Conservation (phyloP, 768 basidiomycete species). For the Agrocybe pediades region DNA sequence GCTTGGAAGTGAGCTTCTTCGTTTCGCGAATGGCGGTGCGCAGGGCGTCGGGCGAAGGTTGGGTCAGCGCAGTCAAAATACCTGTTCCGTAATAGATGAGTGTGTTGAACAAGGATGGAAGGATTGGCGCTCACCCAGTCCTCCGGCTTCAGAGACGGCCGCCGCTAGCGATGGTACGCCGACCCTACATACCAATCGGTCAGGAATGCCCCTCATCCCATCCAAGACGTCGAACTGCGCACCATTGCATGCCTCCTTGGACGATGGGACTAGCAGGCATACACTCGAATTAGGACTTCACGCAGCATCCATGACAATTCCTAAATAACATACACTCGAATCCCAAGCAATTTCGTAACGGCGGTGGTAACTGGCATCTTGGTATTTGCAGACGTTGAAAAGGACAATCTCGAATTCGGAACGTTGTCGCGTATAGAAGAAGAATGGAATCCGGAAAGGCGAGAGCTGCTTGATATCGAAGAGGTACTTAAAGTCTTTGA, state of each 20-base stretch:
- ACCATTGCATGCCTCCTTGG: constrained; percentile 94
- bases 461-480: neutral
- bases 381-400: neutral
- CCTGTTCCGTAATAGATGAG: constrained; percentile 38
- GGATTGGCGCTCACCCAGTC: constrained; percentile 57
- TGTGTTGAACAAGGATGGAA: neutral
- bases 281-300: neutral
- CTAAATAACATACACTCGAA: constrained; percentile 57
- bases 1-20: constrained; percentile 63
- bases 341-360: constrained; percentile 65
- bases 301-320: neutral
- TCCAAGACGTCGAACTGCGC: constrained; percentile 8
- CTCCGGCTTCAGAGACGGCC: constrained; percentile 83
- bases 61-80: constrained; percentile 85
- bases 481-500: neutral
- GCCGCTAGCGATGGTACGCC: constrained; percentile 74
- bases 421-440: neutral
- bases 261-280: constrained; percentile 61
- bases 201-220: neutral
- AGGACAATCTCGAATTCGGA: neutral
- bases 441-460: no score
- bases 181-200: constrained; percentile 52
- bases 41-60: constrained; percentile 82
- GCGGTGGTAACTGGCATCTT: constrained; percentile 49
- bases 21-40: constrained; percentile 82